phyloP scores from a whole-genome alignment of 2,329 filamentous ascomycete genomes.

The Colletotrichum musicola region DNA sequence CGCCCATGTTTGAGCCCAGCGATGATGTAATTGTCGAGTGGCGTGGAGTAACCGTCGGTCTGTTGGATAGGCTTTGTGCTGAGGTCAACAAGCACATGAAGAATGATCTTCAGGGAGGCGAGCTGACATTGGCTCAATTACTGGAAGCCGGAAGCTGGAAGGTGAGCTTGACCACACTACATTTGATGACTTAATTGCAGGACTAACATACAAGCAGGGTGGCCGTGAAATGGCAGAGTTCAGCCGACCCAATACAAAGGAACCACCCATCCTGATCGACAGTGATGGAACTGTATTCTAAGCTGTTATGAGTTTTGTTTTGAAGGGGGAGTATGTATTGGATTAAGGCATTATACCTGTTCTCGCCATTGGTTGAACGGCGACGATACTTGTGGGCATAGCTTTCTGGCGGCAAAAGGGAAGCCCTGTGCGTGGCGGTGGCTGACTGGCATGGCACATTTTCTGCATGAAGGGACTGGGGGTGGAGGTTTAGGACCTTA shows the following conservation, averaged over 20 bases:
- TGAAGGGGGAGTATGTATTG: conserved; percentile 27
- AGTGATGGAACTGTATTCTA: conserved; percentile 98
- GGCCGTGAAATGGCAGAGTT: conserved; percentile 97
- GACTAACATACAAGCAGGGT: conserved; percentile 64
- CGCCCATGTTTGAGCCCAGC: conserved; percentile 64
- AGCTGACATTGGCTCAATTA: conserved; percentile 87
- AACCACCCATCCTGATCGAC: conserved; percentile 94
- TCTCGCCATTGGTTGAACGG: conserved; percentile 27
- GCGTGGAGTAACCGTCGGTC: conserved; percentile 69
- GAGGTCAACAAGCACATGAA: conserved; percentile 71
- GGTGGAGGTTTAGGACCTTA: conserved; percentile 26
- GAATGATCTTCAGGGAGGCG: conserved; percentile 72
- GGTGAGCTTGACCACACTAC: conserved; percentile 64
- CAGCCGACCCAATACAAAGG: conserved; percentile 94
- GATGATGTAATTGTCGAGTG: conserved; percentile 73
- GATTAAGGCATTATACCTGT: conserved; percentile 36
- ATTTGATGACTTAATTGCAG: no score
- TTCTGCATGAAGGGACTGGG: conserved; percentile 13
- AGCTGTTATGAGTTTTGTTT: conserved; percentile 23
- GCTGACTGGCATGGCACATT: conserved; percentile 9
- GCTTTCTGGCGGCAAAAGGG: background rate
- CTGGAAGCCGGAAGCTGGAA: conserved; percentile 98
- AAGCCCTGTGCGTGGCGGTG: conserved; percentile 8
- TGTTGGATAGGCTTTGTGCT: conserved; percentile 63
- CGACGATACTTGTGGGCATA: conserved; percentile 6